Base-by-base conservation (phyloP, 1,284 basidiomycete genomes). In the Anthracocystis panici-leucophaei region DNA sequence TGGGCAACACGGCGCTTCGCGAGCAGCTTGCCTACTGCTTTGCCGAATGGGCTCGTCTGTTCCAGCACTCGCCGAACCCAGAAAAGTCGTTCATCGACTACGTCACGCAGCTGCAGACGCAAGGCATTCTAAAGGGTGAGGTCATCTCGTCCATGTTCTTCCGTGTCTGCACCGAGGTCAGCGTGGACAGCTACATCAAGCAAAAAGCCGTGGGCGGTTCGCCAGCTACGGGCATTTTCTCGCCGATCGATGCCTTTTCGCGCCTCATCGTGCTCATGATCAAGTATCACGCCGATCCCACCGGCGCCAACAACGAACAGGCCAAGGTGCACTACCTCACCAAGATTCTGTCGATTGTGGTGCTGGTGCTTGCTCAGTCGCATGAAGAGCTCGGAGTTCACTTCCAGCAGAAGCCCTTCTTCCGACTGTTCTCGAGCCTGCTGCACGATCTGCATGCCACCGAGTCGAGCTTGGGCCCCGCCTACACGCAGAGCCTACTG, bases 331-430 rank as follows among this genome's bases (percentile, higher is more conserved):
- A 97, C 84, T 99, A 99, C 87, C 88, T 97, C 83, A 95, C 95
- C 75, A 99, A 99, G 88, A 97, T 99, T 68, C 87, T 99, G 62
- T 97, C 95, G 10, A 99, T 99, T 86, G 92, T 98, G 83, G 94
- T 98, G 48, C 90, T 99, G 69, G 95, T 97, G 40, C 88, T 99
- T 54, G 94, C 97, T 44, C 94, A 95, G 82, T 90, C 92, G 86
- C 96, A 99, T 84, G 94, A 99, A 86, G 94, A 97, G 82, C 91
- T 94, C 84, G 94, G 93, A 3, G 87, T 90, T 2, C 89, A 90
- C 57, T 99, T 99, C 89, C 93, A 96, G 85, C 95, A 97, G 87
- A 95, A 97, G 86, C 96, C 97, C 2, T 99, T 98, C 89, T 96
- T 96, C 88, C 90, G 97, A 64, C 96, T 99, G 88, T 99, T 99